Base-by-base conservation (phyloP, 106 monocot genomes). In the Cymbidium sinense region DNA sequence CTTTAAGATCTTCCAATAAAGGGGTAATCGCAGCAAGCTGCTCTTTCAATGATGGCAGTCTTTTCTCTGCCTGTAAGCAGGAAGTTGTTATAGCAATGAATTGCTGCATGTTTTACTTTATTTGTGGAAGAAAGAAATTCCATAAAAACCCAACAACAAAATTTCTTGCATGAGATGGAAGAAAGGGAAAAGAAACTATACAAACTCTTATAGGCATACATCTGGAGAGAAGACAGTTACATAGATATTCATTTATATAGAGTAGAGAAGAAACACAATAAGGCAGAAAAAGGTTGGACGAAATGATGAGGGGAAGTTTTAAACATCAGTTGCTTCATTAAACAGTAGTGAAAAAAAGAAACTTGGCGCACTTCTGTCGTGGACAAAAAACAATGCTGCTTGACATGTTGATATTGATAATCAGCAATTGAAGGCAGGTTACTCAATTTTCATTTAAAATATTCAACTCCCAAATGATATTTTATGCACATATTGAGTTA, bases 1-100 rank as follows among this genome's bases (percentile, higher is more conserved):
- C 67, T 86, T 67, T 87, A 70, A 98, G 74, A 54, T 88, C 88
- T 47, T 94, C 92, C 54, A 98, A n/a, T 5, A 92, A 55, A 10
- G 87, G 88, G 15, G 83, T 82, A 7, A 92, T 84, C 15, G 81
- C 78, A 74, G 88, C 82, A 41, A 94, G 80, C 77, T 94, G 90
- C 23, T 90, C 94, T 79, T 88, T 98, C 70, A 98, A 58, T 55
- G 96, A 84, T 69, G 54, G 62, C 70, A 34, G 21, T 3, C 54
- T 75, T 79, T 86, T 90, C 30, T 88, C 84, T 70, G 77, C 52
- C 85, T 64, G 67, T 21, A 78, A 18, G 36, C 51, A 77, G 52
- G 17, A 47, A 21, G 69, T 69, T 43, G 23, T 23, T 13, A 29
- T 30, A 76, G 20, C 20, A 77, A 78, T 77, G 11, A 70, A 75